These are phyloP conservation scores for Nigrospora osmanthi DNA, from an alignment of 2,329 filamentous ascomycete species.

Conservation along the genomic window DNA sequence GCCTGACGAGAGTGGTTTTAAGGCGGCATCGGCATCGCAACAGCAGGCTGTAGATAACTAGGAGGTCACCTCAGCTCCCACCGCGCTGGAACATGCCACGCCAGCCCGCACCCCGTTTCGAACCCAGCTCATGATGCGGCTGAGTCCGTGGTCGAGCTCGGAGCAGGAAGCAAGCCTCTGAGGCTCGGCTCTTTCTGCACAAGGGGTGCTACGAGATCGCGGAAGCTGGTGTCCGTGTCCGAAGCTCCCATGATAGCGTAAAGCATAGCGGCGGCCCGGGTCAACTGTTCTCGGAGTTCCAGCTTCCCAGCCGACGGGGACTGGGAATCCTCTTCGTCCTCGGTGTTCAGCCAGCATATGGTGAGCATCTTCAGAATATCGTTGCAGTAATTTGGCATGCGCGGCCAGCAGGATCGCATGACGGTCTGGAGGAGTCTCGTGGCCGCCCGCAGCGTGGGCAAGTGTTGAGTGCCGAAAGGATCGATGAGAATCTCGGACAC, in stretches of 20 bases:
- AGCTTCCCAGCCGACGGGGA: not conserved
- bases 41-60: not conserved
- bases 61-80: constrained; percentile 3
- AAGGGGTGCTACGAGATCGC: constrained; percentile 22
- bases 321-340: constrained; percentile 22
- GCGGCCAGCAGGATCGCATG: constrained; percentile 61
- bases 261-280: constrained; percentile 24
- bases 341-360: constrained; percentile 53
- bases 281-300: constrained; percentile 24
- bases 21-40: not conserved
- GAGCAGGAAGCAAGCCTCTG: constrained; percentile 18
- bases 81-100: too few relatives aligned
- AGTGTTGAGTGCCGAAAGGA: constrained; percentile 54
- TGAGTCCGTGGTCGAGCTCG: too few relatives aligned
- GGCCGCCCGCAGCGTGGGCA: constrained; percentile 44
- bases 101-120: constrained; percentile 33
- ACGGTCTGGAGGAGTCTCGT: constrained; percentile 46
- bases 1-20: not conserved
- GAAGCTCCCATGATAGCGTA: constrained; percentile 17
- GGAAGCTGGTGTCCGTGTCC: constrained; percentile 10
- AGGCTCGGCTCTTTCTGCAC: constrained; percentile 27
- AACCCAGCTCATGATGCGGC: constrained; percentile 9
- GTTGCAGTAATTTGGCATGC: constrained; percentile 53
- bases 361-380: constrained; percentile 56
- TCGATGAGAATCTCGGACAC: constrained; percentile 58